phyloP scores from a whole-genome alignment of 306 rosid species.

The Fragaria iinumae region DNA sequence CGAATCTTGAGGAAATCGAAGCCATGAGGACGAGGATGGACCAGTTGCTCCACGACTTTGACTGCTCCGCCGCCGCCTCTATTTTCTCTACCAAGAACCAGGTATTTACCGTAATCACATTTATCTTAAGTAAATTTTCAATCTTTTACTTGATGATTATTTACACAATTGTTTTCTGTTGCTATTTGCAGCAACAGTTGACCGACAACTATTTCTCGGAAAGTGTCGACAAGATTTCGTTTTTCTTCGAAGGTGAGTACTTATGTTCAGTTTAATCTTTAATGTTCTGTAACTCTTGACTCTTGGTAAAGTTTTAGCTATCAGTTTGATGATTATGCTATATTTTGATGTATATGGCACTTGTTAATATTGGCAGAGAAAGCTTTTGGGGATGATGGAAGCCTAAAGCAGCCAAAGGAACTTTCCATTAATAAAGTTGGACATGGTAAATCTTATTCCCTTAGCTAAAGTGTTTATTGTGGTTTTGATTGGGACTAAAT shows the following conservation, averaged over 20 bases:
- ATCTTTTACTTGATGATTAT: neutral
- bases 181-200: slow-evolving; percentile 36
- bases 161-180: neutral
- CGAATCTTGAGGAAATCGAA: slow-evolving; percentile 52
- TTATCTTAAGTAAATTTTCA: neutral
- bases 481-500: neutral
- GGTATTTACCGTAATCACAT: slow-evolving; percentile 29
- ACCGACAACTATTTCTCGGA: slow-evolving; percentile 76
- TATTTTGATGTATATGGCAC: neutral
- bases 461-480: too few relatives aligned
- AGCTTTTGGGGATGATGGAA: slow-evolving; percentile 87
- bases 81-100: slow-evolving; percentile 90
- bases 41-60: slow-evolving; percentile 64
- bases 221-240: slow-evolving; percentile 74
- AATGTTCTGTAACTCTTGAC: neutral
- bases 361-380: slow-evolving; percentile 55
- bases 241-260: slow-evolving; percentile 77
- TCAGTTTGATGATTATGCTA: neutral
- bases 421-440: slow-evolving; percentile 91
- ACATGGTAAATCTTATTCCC: slow-evolving; percentile 46
- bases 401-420: slow-evolving; percentile 76
- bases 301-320: neutral
- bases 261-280: neutral
- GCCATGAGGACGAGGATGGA: slow-evolving; percentile 76
- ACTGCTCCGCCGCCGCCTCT: slow-evolving; percentile 70